phyloP scores from a whole-genome alignment of 176 grass and related monocot species.

The Otatea glauca region DNA sequence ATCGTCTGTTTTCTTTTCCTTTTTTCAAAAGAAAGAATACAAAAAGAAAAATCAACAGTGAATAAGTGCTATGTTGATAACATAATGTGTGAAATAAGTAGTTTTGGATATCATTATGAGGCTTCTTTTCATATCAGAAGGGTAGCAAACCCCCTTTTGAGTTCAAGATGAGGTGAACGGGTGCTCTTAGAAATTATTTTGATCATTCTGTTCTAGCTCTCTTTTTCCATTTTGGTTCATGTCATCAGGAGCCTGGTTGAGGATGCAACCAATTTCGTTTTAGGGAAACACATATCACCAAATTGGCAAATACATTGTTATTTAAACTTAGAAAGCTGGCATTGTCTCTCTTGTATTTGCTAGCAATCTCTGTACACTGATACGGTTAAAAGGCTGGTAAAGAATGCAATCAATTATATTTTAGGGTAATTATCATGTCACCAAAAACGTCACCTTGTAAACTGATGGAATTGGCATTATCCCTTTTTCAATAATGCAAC shows the following conservation, averaged over 20 bases:
- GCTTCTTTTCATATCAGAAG: not conserved
- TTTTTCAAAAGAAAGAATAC: not conserved
- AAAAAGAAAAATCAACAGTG: not conserved
- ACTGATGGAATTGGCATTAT: not conserved
- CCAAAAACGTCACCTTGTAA: not conserved
- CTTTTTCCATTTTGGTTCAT: conserved; percentile 21
- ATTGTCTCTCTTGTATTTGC: not conserved
- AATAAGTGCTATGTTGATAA: not conserved
- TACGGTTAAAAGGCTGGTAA: not conserved
- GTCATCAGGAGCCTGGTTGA: not conserved
- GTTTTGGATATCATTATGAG: not conserved
- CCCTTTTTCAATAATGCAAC: not conserved
- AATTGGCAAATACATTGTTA: not conserved
- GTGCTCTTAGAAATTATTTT: not conserved
- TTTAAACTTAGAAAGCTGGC: not conserved
- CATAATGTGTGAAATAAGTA: not conserved
- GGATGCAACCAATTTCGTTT: conserved; percentile 12
- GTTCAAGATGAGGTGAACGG: not conserved
- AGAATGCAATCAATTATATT: not conserved
- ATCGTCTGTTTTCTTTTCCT: not conserved
- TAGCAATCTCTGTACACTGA: not conserved
- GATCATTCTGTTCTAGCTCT: conserved; percentile 6
- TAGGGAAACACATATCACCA: not conserved
- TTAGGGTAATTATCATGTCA: not conserved
- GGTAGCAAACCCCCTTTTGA: not conserved